Percentiles rank a stretch among this genome's conserved stretches.
Conservation (phyloP, 495 filamentous ascomycete species). For the Hypoxylon crocopeplum region DNA sequence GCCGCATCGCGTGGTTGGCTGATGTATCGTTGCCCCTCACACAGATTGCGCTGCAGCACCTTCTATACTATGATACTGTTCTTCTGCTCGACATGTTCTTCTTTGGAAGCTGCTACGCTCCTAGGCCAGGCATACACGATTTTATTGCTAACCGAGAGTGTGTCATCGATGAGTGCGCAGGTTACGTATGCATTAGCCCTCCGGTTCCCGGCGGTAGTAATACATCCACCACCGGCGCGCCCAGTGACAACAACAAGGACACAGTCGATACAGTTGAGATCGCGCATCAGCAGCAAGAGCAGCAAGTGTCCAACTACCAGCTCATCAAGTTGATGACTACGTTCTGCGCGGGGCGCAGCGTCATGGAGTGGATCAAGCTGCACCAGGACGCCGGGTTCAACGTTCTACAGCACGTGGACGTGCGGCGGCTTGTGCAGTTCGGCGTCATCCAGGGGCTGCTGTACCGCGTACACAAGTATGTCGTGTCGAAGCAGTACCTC, state of each 20-base stretch:
- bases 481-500: constrained; percentile 66
- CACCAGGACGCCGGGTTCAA: constrained; percentile 65
- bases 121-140: constrained; percentile 73
- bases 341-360: constrained; percentile 75
- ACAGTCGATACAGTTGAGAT: background rate
- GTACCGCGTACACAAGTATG: constrained; percentile 94
- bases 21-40: constrained; percentile 86
- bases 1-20: constrained; percentile 79
- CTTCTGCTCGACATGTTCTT: constrained; percentile 92
- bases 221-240: constrained; percentile 5
- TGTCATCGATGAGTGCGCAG: constrained; percentile 83
- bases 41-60: constrained; percentile 81
- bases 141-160: constrained; percentile 72
- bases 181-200: constrained; percentile 68
- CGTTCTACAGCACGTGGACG: constrained; percentile 75
- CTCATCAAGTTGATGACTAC: constrained; percentile 78
- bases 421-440: constrained; percentile 91
- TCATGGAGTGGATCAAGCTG: constrained; percentile 81
- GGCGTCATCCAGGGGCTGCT: constrained; percentile 94
- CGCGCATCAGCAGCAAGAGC: constrained; percentile 33
- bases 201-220: background rate
- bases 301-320: constrained; percentile 54
- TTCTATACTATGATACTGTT: constrained; percentile 89
- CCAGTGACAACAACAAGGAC: background rate
- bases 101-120: constrained; percentile 88